Evolutionary conservation across 1,284 basidiomycete species (phyloP), one percentile per base, ranked within the genome.

Genomic region (Xerocomus amazonicus): DNA sequence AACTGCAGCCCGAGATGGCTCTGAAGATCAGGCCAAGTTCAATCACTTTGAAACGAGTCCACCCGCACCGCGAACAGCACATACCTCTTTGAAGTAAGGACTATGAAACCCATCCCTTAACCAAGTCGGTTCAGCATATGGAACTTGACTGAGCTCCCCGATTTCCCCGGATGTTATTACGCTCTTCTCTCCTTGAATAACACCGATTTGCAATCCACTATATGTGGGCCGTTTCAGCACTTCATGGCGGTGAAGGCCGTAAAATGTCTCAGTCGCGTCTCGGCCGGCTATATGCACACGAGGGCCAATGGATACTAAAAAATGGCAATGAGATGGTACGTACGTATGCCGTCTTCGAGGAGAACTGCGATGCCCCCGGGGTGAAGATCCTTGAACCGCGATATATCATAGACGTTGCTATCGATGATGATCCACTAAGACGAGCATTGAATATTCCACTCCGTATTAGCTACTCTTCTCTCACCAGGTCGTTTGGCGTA

Each of bases 61-160:
- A 8, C 19, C 23, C 8, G n/a, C 26, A 27, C n/a, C 19, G 19
- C 19, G 19, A 23, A 23, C 19, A 19, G 6, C 14, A 27, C 26
- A 6, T 40, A 81, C 82, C 67, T 90, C 80, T 32, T 74, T 79
- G 70, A 78, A 90, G 64, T 88, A 89, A 2, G 87, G 83, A 43
- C 73, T 79, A 55, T 80, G 75, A 41, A 39, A n/a, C 14, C 27
- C 27, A 9, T 41, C n/a, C n/a, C 39, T 41, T 28, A 41, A 41
- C 28, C 40, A 41, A 29, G 4, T 83, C 12, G 90, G 87, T 62
- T 94, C 92, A 14, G 81, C 89, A 63, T 92, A 92, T 1, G 91
- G 17, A 0, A 93, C 87, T 55, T 76, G 70, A 61, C 80, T 86
- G 36, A 85, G 64, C 54, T 79, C 74, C 19, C 89, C 90, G 0